These are phyloP conservation scores for Zancudomyces culisetae DNA, from an alignment of 371 early-diverging fungal species.

Conservation along the genomic window DNA sequence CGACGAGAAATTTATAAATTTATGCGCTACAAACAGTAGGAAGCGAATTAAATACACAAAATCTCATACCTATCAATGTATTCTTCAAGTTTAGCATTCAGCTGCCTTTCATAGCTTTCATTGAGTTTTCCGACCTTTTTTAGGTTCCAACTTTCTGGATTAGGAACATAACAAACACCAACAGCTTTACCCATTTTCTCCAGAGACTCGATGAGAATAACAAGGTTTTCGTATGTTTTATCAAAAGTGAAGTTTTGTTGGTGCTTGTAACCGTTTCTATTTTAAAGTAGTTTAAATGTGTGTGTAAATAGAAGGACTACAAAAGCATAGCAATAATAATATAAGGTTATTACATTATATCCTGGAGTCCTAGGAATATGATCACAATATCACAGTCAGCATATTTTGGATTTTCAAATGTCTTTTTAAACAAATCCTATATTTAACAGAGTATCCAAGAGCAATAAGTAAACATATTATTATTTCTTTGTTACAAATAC, in stretches of 20 bases:
- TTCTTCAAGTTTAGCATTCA: no score
- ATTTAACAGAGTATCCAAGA: neutral
- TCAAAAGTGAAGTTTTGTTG: neutral
- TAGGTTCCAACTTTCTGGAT: neutral
- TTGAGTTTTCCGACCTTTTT: neutral
- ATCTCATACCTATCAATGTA: no score
- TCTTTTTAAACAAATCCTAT: neutral
- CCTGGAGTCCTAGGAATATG: neutral
- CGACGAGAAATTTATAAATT: no score
- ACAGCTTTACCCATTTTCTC: neutral
- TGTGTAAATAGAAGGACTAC: no score
- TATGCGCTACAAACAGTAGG: no score
- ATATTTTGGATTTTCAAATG: neutral
- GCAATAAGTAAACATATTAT: neutral
- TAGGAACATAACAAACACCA: neutral
- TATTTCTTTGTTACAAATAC: no score
- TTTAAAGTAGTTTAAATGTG: neutral
- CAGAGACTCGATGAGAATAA: neutral
- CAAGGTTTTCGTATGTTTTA: neutral
- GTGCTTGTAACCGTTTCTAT: neutral
- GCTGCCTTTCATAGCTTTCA: neutral
- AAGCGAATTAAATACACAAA: no score
- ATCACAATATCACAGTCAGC: neutral
- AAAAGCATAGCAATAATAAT: no score
- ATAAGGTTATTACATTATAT: neutral